These are phyloP conservation scores for Boletellus sp. DNA, from an alignment of 1,284 basidiomycete genomes.

Conservation along the genomic window DNA sequence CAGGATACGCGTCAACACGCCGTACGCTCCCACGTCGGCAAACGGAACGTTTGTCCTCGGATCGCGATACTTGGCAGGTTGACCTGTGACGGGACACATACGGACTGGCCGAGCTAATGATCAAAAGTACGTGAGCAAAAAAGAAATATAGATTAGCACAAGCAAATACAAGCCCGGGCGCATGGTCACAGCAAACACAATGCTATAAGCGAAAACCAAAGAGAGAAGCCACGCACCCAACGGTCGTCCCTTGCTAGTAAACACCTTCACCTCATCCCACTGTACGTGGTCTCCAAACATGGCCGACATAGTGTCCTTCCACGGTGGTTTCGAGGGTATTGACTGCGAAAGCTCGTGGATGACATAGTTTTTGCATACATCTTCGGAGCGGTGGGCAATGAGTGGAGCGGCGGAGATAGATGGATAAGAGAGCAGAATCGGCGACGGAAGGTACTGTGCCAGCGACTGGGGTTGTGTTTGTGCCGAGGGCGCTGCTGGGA, in stretches of 20 bases:
- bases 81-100: constrained; percentile 63
- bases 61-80: constrained; percentile 65
- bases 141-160: no score
- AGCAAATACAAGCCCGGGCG: no score
- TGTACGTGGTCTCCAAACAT: constrained; percentile 74
- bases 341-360: constrained; percentile 56
- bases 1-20: constrained; percentile 54
- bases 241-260: constrained; percentile 56
- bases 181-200: no score
- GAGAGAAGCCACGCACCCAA: constrained; percentile 41
- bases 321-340: constrained; percentile 47
- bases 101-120: constrained; percentile 55
- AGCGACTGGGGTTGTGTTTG: not conserved
- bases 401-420: constrained; percentile 12
- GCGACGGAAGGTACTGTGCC: not conserved
- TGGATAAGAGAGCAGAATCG: constrained; percentile 10
- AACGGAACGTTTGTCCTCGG: constrained; percentile 76
- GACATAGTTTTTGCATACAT: constrained; percentile 58
- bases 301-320: constrained; percentile 70
- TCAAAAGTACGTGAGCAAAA: no score
- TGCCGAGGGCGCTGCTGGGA: not conserved
- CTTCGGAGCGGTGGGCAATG: constrained; percentile 39
- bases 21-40: constrained; percentile 64
- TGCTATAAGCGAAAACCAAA: no score
- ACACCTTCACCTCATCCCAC: constrained; percentile 67